phyloP scores from a whole-genome alignment of 805 yeast species.

The Vanderwaltozyma verrucispora region DNA sequence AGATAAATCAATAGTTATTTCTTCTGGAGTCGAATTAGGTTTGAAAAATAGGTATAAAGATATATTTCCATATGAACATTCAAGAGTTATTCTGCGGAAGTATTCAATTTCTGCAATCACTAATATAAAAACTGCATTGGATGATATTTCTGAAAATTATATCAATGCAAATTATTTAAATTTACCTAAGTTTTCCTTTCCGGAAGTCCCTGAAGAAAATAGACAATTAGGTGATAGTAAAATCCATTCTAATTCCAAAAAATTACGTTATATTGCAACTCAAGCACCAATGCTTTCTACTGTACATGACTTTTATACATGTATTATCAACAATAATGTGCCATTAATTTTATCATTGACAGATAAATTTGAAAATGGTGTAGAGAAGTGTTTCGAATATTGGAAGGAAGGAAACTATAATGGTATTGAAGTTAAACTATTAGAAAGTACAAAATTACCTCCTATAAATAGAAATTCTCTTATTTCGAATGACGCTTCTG shows the following conservation, averaged over 20 bases:
- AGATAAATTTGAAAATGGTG: slow-evolving; percentile 61
- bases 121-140: neutral
- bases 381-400: slow-evolving; percentile 72
- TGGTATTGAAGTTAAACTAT: slow-evolving; percentile 19
- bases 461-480: neutral
- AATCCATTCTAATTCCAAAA: slow-evolving; percentile 12
- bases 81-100: slow-evolving; percentile 54
- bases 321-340: slow-evolving; percentile 51
- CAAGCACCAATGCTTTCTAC: slow-evolving; percentile 82
- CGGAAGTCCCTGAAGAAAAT: neutral
- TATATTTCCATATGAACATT: slow-evolving; percentile 77
- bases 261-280: slow-evolving; percentile 60
- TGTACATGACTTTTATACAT: slow-evolving; percentile 75
- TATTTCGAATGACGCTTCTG: neutral
- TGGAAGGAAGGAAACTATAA: slow-evolving; percentile 58
- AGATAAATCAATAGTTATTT: slow-evolving; percentile 31
- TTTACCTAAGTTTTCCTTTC: slow-evolving; percentile 7
- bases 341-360: slow-evolving; percentile 69
- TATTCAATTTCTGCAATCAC: neutral
- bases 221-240: neutral
- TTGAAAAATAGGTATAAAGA: slow-evolving; percentile 80
- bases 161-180: slow-evolving; percentile 76
- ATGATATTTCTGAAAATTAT: slow-evolving; percentile 40
- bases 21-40: slow-evolving; percentile 74
- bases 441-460: slow-evolving; percentile 13